Base-by-base conservation (phyloP, 768 basidiomycete species). In the Lactifluus pinguis region DNA sequence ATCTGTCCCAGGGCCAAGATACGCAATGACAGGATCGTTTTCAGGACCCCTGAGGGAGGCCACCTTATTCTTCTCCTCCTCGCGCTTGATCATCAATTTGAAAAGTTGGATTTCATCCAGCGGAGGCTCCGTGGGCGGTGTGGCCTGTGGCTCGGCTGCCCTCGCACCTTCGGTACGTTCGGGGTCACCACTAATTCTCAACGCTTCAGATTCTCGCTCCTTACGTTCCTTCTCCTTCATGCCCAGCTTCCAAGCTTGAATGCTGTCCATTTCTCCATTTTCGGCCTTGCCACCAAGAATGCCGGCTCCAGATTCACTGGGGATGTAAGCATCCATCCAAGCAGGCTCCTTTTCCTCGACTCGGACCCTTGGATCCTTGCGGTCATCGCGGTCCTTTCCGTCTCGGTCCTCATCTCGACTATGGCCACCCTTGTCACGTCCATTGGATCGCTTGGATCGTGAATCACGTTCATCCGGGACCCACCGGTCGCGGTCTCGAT, bases 311-410 rank as follows among this genome's bases (percentile, higher is more conserved):
- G 82, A 70, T 25, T 78, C 78, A 53, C 74, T 78, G 13, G 89
- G 89, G 62, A 91, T 79, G 69, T 90, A 91, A 19, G 87, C 84
- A 65, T 92, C 91, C 90, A 93, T 93, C 90, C 90, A 93, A 17
- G 90, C 90, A 25, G 90, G 91, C 69, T 92, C 91, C 68, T 87
- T 90, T 75, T 93, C 91, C 66, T 82, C 83, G 36, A 78, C 77
- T 58, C 75, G 72, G 65, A 84, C 84, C 58, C 79, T 77, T 34
- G 80, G 76, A 55, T 82, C 82, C 63, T 75, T 73, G 54, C 74
- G 73, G 30, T 79, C 77, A 21, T 74, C 77, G 59, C 73, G 73
- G n/a, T 79, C 79, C 65, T 73, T 76, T 25, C 74, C 71, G 30
- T 80, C 77, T 57, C 61, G 51, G 14, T 62, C 61, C n/a, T 81